These are phyloP conservation scores for Ajuga reptans DNA, from an alignment of 305 asterid species.

Conservation along the genomic window DNA sequence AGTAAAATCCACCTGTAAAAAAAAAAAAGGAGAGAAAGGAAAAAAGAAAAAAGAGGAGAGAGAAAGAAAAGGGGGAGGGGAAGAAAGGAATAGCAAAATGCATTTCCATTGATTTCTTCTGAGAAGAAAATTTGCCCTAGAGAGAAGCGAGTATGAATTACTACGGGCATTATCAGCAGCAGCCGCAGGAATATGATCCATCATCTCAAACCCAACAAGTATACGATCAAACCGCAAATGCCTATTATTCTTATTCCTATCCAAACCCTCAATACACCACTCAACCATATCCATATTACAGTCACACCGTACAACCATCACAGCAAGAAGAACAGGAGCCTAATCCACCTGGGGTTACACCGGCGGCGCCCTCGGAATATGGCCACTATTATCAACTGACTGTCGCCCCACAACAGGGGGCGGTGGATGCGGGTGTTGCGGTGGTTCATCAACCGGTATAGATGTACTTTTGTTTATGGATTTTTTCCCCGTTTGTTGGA, in stretches of 20 bases:
- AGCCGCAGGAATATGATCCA: slow-evolving; percentile 26
- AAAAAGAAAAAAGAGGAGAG: not conserved
- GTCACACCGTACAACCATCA: slow-evolving; percentile 26
- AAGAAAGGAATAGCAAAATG: not conserved
- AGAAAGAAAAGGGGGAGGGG: not conserved
- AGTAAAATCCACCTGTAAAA: no score
- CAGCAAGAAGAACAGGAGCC: slow-evolving; percentile 38
- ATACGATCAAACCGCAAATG: slow-evolving; percentile 24
- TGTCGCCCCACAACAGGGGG: slow-evolving; percentile 24
- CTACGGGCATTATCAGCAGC: slow-evolving; percentile 23
- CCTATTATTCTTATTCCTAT: slow-evolving; percentile 27
- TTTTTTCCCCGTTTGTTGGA: not conserved
- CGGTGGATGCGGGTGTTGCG: slow-evolving; percentile 22
- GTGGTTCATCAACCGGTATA: slow-evolving; percentile 37
- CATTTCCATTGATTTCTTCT: not conserved
- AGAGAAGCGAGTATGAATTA: slow-evolving; percentile 16
- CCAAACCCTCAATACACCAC: slow-evolving; percentile 31
- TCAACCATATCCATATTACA: slow-evolving; percentile 27
- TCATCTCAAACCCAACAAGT: slow-evolving; percentile 27
- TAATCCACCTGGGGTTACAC: slow-evolving; percentile 40
- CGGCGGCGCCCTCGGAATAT: slow-evolving; percentile 10
- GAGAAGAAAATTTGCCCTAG: not conserved
- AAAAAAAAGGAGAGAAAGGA: no score
- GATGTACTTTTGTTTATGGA: not conserved
- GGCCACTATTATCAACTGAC: slow-evolving; percentile 21